phyloP scores from a whole-genome alignment of 495 filamentous ascomycete genomes.

The Cercophora samala region DNA sequence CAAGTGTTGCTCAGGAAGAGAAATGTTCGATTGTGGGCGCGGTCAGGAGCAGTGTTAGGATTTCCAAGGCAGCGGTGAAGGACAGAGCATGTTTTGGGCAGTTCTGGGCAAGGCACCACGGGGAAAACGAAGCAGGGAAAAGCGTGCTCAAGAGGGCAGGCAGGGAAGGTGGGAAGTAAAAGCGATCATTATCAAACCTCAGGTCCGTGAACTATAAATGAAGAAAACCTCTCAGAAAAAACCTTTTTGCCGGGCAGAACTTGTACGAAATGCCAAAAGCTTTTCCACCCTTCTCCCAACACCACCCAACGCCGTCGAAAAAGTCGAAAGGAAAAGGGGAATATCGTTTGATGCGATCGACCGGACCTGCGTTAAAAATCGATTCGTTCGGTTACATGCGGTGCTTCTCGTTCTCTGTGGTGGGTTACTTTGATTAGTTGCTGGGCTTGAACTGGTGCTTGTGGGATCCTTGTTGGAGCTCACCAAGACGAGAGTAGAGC shows the following conservation, averaged over 20 bases:
- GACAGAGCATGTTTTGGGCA: constrained; percentile 6
- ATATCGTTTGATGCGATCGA: background rate
- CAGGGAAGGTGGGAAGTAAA: background rate
- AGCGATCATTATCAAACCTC: background rate
- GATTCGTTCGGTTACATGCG: constrained; percentile 36
- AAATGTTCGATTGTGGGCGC: background rate
- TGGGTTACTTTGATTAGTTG: constrained; percentile 24
- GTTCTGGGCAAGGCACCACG: constrained; percentile 4
- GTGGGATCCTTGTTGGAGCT: constrained; percentile 40
- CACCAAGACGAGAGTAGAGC: constrained; percentile 95
- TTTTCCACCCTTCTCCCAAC: constrained; percentile 20
- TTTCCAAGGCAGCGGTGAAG: background rate
- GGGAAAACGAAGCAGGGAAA: background rate
- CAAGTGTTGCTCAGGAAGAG: background rate
- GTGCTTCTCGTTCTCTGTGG: constrained; percentile 80
- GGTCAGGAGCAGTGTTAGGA: background rate
- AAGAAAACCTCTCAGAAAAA: constrained; percentile 3
- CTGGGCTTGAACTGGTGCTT: constrained; percentile 16
- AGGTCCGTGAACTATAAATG: constrained; percentile 1
- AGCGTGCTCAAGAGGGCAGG: constrained; percentile 3
- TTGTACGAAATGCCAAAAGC: constrained; percentile 8
- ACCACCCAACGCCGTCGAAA: constrained; percentile 26
- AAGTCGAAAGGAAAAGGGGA: constrained; percentile 14
- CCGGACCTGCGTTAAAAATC: background rate
- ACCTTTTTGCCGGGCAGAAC: background rate